phyloP scores from a whole-genome alignment of 2,329 filamentous ascomycete species.

The Ustulina deusta region DNA sequence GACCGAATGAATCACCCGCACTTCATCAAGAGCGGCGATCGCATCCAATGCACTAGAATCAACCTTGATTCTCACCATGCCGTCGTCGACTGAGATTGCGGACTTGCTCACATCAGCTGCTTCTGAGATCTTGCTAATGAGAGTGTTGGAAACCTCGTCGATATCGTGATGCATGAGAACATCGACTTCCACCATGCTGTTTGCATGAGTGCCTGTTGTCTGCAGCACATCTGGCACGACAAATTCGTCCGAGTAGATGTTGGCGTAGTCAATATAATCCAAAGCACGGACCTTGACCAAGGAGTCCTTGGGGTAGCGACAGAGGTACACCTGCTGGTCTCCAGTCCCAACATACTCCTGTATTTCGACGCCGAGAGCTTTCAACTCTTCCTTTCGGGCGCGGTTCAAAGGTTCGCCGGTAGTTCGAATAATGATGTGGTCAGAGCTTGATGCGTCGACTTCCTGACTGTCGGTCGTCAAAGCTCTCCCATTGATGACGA shows the following conservation, averaged over 20 bases:
- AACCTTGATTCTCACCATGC: slow-evolving; percentile 1
- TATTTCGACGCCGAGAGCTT: slow-evolving; percentile 1
- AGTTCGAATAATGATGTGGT: slow-evolving; percentile 1
- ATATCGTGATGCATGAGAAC: slow-evolving; percentile 6
- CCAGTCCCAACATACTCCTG: slow-evolving; percentile 2
- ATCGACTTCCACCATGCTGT: slow-evolving; percentile 2
- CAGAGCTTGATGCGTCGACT: not conserved
- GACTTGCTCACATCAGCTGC: slow-evolving; percentile 1
- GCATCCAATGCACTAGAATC: not conserved
- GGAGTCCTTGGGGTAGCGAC: not conserved
- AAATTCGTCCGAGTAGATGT: slow-evolving; percentile 3
- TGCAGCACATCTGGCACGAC: slow-evolving; percentile 1
- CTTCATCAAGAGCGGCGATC: not conserved
- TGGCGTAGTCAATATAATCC: slow-evolving; percentile 1
- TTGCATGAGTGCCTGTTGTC: not conserved
- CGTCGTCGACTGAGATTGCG: not conserved
- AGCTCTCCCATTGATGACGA: not conserved
- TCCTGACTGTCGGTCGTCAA: not conserved
- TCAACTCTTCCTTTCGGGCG: slow-evolving; percentile 3
- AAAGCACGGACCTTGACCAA: slow-evolving; percentile 2
- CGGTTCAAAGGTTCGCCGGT: slow-evolving; percentile 1
- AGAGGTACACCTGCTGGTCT: slow-evolving; percentile 1
- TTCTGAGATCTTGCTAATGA: slow-evolving; percentile 2
- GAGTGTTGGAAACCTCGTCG: not conserved
- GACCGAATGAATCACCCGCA: not conserved